phyloP scores from a whole-genome alignment of 2,329 filamentous ascomycete genomes.

The Trichoderma afroharzianum region DNA sequence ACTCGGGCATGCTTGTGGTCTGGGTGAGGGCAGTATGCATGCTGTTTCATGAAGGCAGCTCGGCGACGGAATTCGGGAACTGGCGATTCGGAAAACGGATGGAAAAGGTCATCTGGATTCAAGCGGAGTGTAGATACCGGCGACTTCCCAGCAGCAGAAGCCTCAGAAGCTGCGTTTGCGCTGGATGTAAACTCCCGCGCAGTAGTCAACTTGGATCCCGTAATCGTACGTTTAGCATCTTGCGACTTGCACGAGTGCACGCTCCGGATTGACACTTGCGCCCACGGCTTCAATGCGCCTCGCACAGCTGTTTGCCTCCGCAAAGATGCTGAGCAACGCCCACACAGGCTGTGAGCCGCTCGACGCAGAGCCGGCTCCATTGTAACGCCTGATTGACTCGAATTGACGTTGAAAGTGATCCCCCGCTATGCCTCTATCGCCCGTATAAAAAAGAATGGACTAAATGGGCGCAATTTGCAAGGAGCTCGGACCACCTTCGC shows the following conservation, averaged over 20 bases:
- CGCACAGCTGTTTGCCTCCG: slow-evolving; percentile 29
- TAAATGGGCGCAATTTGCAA: slow-evolving; percentile 1
- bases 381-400: slow-evolving; percentile 20
- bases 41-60: slow-evolving; percentile 86
- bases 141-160: slow-evolving; percentile 26
- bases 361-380: slow-evolving; percentile 42
- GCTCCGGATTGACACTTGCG: slow-evolving; percentile 28
- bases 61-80: slow-evolving; percentile 82
- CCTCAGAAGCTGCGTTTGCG: slow-evolving; percentile 26
- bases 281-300: slow-evolving; percentile 26
- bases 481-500: slow-evolving; percentile 30
- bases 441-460: neutral
- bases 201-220: slow-evolving; percentile 19
- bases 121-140: slow-evolving; percentile 40
- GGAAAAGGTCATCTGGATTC: slow-evolving; percentile 80
- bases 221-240: slow-evolving; percentile 20
- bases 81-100: slow-evolving; percentile 85
- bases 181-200: slow-evolving; percentile 33
- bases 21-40: slow-evolving; percentile 90
- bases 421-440: slow-evolving; percentile 3
- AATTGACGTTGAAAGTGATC: neutral
- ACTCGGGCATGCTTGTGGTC: slow-evolving; percentile 74
- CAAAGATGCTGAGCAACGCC: slow-evolving; percentile 37
- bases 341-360: slow-evolving; percentile 39
- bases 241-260: slow-evolving; percentile 27